Evolutionary conservation across 139 green algal genomes (phyloP).

Genomic region (Desmodesmus armatus): DNA sequence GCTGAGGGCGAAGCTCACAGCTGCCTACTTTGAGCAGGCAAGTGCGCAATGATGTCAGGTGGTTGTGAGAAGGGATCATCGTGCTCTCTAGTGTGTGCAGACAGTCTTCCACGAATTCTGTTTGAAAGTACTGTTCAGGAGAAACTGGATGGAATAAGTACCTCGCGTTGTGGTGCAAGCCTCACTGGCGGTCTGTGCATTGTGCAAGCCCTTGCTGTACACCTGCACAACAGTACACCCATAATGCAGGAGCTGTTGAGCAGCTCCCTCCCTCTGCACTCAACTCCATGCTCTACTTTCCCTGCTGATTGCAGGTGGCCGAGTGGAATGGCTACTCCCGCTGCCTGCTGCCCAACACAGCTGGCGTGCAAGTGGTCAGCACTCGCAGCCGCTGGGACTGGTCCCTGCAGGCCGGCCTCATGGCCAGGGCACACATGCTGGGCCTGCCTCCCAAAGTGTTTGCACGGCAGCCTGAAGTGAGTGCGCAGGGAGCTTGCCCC

Average conservation of each 20-base stretch:
- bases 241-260: not conserved
- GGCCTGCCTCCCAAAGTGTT: slow-evolving; percentile 55
- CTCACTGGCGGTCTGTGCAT: not conserved
- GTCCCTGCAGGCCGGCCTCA: not conserved
- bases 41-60: not conserved
- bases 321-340: slow-evolving; percentile 63
- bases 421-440: slow-evolving; percentile 15
- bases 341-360: slow-evolving; percentile 46
- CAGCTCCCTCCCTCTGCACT: not conserved
- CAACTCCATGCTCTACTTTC: not conserved
- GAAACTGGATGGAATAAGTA: not conserved
- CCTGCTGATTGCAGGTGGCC: slow-evolving; percentile 23
- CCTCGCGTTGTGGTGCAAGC: not conserved
- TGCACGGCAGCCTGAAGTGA: slow-evolving; percentile 39
- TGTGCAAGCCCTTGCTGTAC: not conserved
- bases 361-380: slow-evolving; percentile 30
- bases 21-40: slow-evolving; percentile 54
- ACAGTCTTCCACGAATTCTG: not conserved
- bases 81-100: not conserved
- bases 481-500: too few relatives aligned
- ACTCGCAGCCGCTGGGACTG: not conserved
- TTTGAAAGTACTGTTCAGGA: not conserved
- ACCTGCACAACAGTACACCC: not conserved
- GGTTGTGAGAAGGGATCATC: not conserved
- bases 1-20: slow-evolving; percentile 53